These are phyloP conservation scores for Ambrosia artemisiifolia DNA, from an alignment of 129 eudicot genomes.

Conservation along the genomic window DNA sequence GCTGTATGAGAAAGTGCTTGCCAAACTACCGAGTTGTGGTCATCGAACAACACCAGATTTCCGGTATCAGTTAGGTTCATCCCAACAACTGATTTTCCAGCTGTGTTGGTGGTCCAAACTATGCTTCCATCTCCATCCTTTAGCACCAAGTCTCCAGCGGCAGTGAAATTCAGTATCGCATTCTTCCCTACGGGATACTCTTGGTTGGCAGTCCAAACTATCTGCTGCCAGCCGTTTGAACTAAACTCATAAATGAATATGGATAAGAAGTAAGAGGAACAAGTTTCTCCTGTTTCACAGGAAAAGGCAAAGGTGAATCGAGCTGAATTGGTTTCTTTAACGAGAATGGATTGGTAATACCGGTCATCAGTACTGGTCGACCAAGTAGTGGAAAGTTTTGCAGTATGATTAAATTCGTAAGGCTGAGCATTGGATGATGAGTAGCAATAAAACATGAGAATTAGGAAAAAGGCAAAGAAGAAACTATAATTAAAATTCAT, in stretches of 20 bases:
- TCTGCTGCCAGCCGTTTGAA: neutral
- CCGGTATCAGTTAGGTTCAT: conserved; percentile 5
- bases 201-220: conserved; percentile 21
- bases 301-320: neutral
- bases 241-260: neutral
- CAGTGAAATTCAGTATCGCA: conserved; percentile 13
- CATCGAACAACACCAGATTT: neutral
- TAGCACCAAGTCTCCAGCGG: conserved; percentile 14
- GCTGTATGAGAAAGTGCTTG: neutral
- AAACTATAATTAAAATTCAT: neutral
- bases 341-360: neutral
- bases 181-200: conserved; percentile 3
- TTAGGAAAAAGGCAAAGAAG: neutral
- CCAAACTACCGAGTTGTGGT: neutral
- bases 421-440: neutral
- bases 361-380: neutral
- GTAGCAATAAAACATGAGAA: neutral
- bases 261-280: neutral
- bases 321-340: neutral
- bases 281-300: neutral
- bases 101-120: conserved; percentile 27
- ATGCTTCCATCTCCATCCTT: conserved; percentile 20
- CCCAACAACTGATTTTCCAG: conserved; percentile 1
- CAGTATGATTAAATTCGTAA: neutral
- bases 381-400: neutral